Conservation (phyloP, 2,329 filamentous ascomycete species). For the Exophiala oligosperma region DNA sequence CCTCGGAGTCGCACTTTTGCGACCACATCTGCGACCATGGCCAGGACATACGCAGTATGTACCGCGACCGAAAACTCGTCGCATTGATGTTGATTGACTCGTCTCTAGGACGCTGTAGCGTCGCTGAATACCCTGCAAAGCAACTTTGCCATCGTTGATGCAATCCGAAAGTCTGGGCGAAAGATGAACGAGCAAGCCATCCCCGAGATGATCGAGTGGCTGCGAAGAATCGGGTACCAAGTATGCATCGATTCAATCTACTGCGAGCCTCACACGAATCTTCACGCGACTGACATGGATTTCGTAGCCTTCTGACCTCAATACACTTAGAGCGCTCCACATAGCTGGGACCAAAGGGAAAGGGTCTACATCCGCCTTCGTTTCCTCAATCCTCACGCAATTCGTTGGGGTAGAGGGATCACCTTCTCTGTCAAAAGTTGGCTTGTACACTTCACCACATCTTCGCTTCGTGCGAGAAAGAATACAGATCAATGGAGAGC, state of each 20-base stretch:
- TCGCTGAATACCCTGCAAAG: slow-evolving; percentile 76
- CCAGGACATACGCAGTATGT: slow-evolving; percentile 28
- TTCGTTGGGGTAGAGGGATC: slow-evolving; percentile 45
- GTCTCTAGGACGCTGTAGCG: slow-evolving; percentile 62
- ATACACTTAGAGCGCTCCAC: slow-evolving; percentile 65
- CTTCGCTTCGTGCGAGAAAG: slow-evolving; percentile 80
- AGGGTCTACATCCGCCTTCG: slow-evolving; percentile 81
- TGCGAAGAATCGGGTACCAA: slow-evolving; percentile 72
- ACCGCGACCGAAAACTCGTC: too few species aligned
- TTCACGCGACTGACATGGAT: slow-evolving; percentile 6
- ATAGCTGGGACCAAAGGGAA: slow-evolving; percentile 95
- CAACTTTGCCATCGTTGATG: slow-evolving; percentile 75
- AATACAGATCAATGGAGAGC: slow-evolving; percentile 74
- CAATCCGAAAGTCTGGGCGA: slow-evolving; percentile 71
- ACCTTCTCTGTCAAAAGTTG: slow-evolving; percentile 57
- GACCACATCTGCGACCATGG: slow-evolving; percentile 19
- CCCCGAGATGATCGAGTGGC: slow-evolving; percentile 80
- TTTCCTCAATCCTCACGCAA: slow-evolving; percentile 73
- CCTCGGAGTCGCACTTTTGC: slow-evolving; percentile 13
- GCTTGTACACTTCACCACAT: slow-evolving; percentile 84
- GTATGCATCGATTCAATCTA: slow-evolving; percentile 60
- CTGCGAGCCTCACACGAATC: slow-evolving; percentile 43
- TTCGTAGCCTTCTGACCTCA: slow-evolving; percentile 60
- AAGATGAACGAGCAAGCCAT: slow-evolving; percentile 73
- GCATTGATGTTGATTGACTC: too few species aligned